Evolutionary conservation across 495 filamentous ascomycete genomes (phyloP).

Genomic region (Aspergillus ellipticus): DNA sequence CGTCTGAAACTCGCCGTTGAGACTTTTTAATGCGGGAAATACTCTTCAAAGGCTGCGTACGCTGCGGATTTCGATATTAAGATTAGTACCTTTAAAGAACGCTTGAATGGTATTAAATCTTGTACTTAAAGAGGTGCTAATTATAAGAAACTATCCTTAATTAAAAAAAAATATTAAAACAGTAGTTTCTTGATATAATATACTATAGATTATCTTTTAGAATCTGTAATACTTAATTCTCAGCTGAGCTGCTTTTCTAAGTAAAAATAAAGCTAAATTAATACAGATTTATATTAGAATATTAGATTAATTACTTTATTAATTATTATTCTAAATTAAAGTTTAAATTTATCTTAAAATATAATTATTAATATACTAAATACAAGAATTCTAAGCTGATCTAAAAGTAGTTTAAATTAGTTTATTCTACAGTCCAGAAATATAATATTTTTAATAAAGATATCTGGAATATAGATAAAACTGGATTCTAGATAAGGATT

Average conservation of each 20-base stretch:
- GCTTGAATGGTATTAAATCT: neutral
- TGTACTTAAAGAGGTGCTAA: neutral
- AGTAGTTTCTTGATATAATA: neutral
- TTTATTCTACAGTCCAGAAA: conserved; percentile 1
- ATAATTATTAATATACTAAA: conserved; percentile 2
- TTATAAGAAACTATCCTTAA: neutral
- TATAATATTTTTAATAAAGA: too few species aligned
- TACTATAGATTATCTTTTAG: neutral
- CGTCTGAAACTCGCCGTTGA: too few species aligned
- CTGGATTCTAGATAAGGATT: too few species aligned
- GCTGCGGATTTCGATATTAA: too few species aligned
- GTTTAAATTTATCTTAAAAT: too few species aligned
- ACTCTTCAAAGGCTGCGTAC: too few species aligned
- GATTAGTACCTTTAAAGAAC: too few species aligned
- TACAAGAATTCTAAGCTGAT: neutral
- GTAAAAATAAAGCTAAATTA: conserved; percentile 1
- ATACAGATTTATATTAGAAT: neutral
- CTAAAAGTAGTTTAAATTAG: neutral
- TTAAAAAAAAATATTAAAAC: neutral
- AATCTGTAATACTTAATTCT: conserved; percentile 1
- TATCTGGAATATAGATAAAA: too few species aligned
- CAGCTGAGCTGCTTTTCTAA: neutral
- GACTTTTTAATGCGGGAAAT: too few species aligned
- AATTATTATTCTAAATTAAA: neutral
- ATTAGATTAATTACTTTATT: neutral